Evolutionary conservation across 345 rosid species (phyloP), one percentile per base, ranked within the genome.

Genomic region (Gossypium anomalum): DNA sequence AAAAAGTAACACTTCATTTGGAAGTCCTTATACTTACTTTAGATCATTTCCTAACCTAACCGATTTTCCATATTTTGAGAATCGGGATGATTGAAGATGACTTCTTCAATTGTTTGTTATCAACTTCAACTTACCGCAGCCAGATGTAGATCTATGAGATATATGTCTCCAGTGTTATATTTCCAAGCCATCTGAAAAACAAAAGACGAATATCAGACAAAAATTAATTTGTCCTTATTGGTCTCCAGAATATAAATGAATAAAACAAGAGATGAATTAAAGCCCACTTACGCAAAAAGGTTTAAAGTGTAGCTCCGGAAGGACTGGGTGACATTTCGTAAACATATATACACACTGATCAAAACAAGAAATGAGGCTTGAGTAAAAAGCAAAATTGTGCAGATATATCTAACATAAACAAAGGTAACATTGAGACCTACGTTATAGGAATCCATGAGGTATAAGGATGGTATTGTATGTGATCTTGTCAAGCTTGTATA

Each of bases 381-480:
- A 80, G 22, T 27, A 57, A 29, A 69, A 51, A 48, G 69, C 77
- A 52, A 63, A 22, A 41, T 14, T 51, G 38, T 57, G 41, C 64
- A 10, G 20, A 44, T 12, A 60, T 44, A 19, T 69, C 2, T 51
- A 80, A 74, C 59, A 29, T 29, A 57, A 63, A 45, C n/a, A 48
- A 17, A 76, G 78, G 66, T 17, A 67, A 75, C 65, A 64, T 27
- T 4, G 76, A 71, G 58, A 41, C 93, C 15, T 89, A 93, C 99
- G 99, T 93, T 72, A 95, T 90, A 55, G 98, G 99, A 79, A 95
- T 95, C 99, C 99, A 95, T 3, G 99, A 93, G 70, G 97, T 95
- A 78, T 93, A 95, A 67, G 98, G 99, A 84, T 95, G 99, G 82
- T 84, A 84, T 95, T 95, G 90, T 95, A 93, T 34, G 93, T 83